Conservation (phyloP, 805 yeast species). For the Wickerhamiella vanderwaltii region DNA sequence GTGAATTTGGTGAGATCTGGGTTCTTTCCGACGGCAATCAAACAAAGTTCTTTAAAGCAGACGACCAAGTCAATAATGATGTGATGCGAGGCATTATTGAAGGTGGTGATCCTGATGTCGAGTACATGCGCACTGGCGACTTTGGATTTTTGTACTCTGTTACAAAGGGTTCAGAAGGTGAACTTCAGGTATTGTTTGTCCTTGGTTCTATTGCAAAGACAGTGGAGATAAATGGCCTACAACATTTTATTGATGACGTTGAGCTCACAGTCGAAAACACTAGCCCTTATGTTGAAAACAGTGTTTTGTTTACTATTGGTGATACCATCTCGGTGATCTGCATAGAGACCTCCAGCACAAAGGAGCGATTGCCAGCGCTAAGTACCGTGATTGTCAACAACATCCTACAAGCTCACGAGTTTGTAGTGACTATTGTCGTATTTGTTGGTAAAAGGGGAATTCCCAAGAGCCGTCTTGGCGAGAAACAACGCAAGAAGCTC, state of each 20-base stretch:
- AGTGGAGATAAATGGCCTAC: constrained; percentile 80
- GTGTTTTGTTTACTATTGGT: constrained; percentile 51
- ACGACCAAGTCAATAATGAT: constrained; percentile 41
- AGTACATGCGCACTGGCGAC: constrained; percentile 83
- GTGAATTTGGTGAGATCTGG: constrained; percentile 97
- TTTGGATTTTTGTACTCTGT: constrained; percentile 82
- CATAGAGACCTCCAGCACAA: constrained; percentile 37
- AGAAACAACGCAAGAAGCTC: constrained; percentile 62
- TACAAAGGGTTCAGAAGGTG: constrained; percentile 33
- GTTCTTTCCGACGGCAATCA: constrained; percentile 81
- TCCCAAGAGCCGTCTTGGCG: constrained; percentile 60
- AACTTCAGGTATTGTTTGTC: constrained; percentile 69
- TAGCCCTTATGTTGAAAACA: constrained; percentile 33
- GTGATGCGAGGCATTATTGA: constrained; percentile 47
- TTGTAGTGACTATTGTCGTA: constrained; percentile 71
- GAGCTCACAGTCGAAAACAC: constrained; percentile 52
- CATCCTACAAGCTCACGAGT: constrained; percentile 66
- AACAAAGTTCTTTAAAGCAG: constrained; percentile 43
- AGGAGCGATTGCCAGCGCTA: constrained; percentile 48
- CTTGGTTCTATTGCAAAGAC: constrained; percentile 78
- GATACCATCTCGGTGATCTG: constrained; percentile 67
- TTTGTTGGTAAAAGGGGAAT: constrained; percentile 54
- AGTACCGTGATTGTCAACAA: constrained; percentile 75
- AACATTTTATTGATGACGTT: constrained; percentile 79
- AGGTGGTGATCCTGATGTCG: constrained; percentile 49